phyloP scores from a whole-genome alignment of 495 filamentous ascomycete genomes.

The Halenospora varia region DNA sequence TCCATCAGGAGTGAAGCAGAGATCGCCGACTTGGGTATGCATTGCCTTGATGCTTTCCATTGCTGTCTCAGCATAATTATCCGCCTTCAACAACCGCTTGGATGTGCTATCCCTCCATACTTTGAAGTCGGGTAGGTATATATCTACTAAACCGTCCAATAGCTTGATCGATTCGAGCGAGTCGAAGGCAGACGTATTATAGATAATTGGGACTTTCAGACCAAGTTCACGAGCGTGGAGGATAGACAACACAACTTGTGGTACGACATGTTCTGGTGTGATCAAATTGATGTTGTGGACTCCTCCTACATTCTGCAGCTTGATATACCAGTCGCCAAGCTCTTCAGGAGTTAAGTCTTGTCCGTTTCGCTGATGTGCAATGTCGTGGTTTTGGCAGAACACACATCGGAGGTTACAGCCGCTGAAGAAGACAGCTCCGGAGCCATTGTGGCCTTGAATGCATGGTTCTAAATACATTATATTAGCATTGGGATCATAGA shows the following conservation, averaged over 20 bases:
- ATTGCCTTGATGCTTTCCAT: slow-evolving; percentile 70
- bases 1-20: slow-evolving; percentile 71
- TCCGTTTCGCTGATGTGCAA: slow-evolving; percentile 68
- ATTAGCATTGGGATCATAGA: slow-evolving; percentile 1
- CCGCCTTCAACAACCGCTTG: slow-evolving; percentile 67
- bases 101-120: slow-evolving; percentile 61
- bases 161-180: slow-evolving; percentile 60
- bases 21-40: slow-evolving; percentile 71
- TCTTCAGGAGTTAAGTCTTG: slow-evolving; percentile 73
- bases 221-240: slow-evolving; percentile 63
- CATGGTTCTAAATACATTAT: slow-evolving; percentile 50
- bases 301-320: slow-evolving; percentile 65
- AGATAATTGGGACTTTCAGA: slow-evolving; percentile 64
- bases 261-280: slow-evolving; percentile 74
- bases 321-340: slow-evolving; percentile 72
- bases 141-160: slow-evolving; percentile 71
- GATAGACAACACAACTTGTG: slow-evolving; percentile 69
- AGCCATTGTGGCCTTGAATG: slow-evolving; percentile 50
- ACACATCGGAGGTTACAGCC: slow-evolving; percentile 74
- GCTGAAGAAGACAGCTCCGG: slow-evolving; percentile 70
- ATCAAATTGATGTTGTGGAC: slow-evolving; percentile 81
- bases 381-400: slow-evolving; percentile 82
- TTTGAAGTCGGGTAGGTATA: slow-evolving; percentile 78
- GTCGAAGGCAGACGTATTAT: slow-evolving; percentile 77
- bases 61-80: slow-evolving; percentile 62